Evolutionary conservation across 2,329 filamentous ascomycete species (phyloP), one percentile per base, ranked within the genome.

Genomic region (Aspergillus sp.): DNA sequence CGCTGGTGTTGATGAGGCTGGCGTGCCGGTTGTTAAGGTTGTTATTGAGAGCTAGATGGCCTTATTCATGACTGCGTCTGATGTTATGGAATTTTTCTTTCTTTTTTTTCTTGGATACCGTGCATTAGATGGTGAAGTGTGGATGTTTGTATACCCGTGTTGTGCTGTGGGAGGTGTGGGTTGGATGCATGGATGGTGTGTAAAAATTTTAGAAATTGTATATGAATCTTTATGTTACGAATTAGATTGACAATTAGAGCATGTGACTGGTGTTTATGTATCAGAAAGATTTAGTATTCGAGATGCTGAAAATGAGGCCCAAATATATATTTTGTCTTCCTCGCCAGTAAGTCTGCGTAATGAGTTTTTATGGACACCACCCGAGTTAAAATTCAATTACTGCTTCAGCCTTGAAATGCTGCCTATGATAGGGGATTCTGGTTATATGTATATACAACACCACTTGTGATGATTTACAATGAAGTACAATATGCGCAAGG

Each of bases 11-110:
- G 82, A 84, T 69, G 78, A 82, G 56, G 72, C 77, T 5, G 82
- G 81, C 0, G 78, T 75, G 31, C 74, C 82, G 9, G 81, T 84
- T 17, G 75, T 84, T 2, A 84, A 84, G 68, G 81, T 84, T 45
- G 68, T 81, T 54, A 76, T 81, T 62, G 68, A 77, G 62, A 72
- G 64, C 21, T 70, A 65, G 46, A 15, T n/a, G 27, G 9, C 1
- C 2, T 25, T 25, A 25, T 25, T 31, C 9, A 31, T 31, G 27
- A 31, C 27, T 31, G 3, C 11, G 3, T 31, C 9, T 31, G 3
- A 9, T 31, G 8, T 31, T 31, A 7, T 25, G 23, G 23, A 25
- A 2, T 11, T 31, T 31, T 31, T 31, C 12, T 4, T 6, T 37
- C 6, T 37, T 6, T 37, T 6, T 33, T n/a, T 37, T 37, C 2